Evolutionary conservation across 2,329 filamentous ascomycete species (phyloP).

Genomic region (Stylonectria norvegica): DNA sequence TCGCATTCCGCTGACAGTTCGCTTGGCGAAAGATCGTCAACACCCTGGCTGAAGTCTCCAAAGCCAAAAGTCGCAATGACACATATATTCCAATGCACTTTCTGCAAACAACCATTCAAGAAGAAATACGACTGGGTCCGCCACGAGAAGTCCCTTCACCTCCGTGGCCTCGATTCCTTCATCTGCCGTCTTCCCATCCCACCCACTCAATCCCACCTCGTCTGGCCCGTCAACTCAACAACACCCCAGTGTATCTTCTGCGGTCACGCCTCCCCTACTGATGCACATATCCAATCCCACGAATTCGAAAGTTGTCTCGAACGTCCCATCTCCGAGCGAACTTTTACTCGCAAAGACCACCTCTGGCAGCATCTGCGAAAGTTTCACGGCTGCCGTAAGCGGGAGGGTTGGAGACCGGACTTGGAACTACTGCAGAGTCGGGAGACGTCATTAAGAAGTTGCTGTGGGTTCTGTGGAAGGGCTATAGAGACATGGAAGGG

Average conservation of each 20-base stretch:
- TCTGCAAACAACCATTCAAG: slow-evolving; percentile 37
- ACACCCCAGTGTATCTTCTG: slow-evolving; percentile 41
- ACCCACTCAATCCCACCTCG: slow-evolving; percentile 38
- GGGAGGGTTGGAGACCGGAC: slow-evolving; percentile 47
- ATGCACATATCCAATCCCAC: slow-evolving; percentile 37
- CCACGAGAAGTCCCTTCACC: slow-evolving; percentile 50
- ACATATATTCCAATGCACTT: slow-evolving; percentile 35
- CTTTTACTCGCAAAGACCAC: slow-evolving; percentile 41
- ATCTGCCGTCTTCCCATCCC: slow-evolving; percentile 45
- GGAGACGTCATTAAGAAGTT: slow-evolving; percentile 26
- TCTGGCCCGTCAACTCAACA: slow-evolving; percentile 47
- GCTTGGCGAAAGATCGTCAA: slow-evolving; percentile 13
- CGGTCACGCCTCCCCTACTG: slow-evolving; percentile 31
- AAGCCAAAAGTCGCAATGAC: slow-evolving; percentile 12
- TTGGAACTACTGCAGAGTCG: slow-evolving; percentile 31
- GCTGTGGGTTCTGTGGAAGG: slow-evolving; percentile 30
- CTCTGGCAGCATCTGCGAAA: slow-evolving; percentile 41
- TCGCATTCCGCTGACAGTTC: slow-evolving; percentile 23
- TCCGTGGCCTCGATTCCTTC: slow-evolving; percentile 42
- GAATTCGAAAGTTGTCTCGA: slow-evolving; percentile 50
- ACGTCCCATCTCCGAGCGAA: slow-evolving; percentile 40
- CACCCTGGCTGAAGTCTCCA: slow-evolving; percentile 13
- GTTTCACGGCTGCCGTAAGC: slow-evolving; percentile 44
- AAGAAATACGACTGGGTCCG: slow-evolving; percentile 43
- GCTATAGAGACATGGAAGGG: slow-evolving; percentile 27